Percentiles rank a stretch among this genome's conserved stretches.
Evolutionary conservation across 371 early-diverging fungal genomes (phyloP).

Genomic region (Mortierella sp.): DNA sequence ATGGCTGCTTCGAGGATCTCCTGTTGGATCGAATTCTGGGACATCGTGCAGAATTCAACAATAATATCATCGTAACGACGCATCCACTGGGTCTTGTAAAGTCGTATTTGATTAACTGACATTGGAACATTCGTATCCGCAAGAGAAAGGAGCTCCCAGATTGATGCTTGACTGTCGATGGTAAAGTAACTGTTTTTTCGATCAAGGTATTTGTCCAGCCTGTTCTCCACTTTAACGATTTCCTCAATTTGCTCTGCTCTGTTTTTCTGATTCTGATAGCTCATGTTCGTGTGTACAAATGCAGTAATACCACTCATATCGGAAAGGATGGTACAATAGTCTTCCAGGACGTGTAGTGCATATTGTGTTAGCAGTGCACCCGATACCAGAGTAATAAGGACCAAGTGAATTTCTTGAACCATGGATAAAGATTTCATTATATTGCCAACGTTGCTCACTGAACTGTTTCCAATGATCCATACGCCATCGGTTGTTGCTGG

Average conservation of each 20-base stretch:
- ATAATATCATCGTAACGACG: neutral
- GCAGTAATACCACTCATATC: slow-evolving; percentile 9
- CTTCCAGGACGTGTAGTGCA: neutral
- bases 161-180: slow-evolving; percentile 6
- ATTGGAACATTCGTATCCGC: slow-evolving; percentile 7
- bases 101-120: neutral
- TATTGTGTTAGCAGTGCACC: slow-evolving; percentile 1
- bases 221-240: neutral
- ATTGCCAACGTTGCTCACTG: slow-evolving; percentile 5
- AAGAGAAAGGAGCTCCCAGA: slow-evolving; percentile 6
- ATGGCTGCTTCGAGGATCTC: too few species aligned
- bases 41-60: too few species aligned
- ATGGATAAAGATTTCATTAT: slow-evolving; percentile 6
- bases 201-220: slow-evolving; percentile 2
- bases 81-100: slow-evolving; percentile 20
- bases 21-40: too few species aligned
- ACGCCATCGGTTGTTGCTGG: too few species aligned
- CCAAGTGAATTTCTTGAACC: neutral
- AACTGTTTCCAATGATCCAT: neutral
- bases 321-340: slow-evolving; percentile 11
- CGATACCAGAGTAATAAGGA: neutral
- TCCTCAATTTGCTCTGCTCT: too few species aligned
- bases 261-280: too few species aligned
- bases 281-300: slow-evolving; percentile 13
- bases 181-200: neutral